Conservation (phyloP, 371 early-diverging fungal species). For the Mortierella sp. region DNA sequence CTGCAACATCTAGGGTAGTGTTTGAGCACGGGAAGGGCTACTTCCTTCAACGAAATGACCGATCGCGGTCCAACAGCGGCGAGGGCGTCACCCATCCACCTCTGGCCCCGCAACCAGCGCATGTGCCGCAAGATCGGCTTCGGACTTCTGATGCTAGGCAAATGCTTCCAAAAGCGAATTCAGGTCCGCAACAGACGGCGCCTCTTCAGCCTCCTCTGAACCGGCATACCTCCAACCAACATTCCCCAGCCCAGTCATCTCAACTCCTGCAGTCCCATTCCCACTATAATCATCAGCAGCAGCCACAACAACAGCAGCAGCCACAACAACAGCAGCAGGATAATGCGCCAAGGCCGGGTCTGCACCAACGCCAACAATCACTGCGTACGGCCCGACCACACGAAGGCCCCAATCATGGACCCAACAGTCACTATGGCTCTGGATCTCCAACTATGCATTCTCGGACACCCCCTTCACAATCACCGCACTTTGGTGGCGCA, state of each 20-base stretch:
- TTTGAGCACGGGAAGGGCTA: constrained; percentile 51
- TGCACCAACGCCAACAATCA: constrained; percentile 17
- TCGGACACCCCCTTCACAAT: constrained; percentile 5
- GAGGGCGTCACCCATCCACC: constrained; percentile 6
- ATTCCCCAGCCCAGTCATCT: constrained; percentile 7
- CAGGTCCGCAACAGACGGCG: constrained; percentile 9
- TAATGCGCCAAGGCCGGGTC: not conserved
- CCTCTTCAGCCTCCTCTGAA: not conserved
- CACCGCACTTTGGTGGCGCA: not conserved
- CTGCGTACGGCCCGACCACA: constrained; percentile 6
- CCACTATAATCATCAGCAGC: not conserved
- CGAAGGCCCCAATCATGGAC: constrained; percentile 3
- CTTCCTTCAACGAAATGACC: constrained; percentile 40
- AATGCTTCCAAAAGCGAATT: not conserved
- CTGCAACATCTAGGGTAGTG: constrained; percentile 38
- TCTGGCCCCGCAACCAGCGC: not conserved
- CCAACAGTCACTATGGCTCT: not conserved
- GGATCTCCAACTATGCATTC: constrained; percentile 5
- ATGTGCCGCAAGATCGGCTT: not conserved
- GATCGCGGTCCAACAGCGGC: constrained; percentile 46
- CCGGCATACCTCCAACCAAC: not conserved
- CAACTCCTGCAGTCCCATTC: constrained; percentile 1
- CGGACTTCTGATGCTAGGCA: not conserved
- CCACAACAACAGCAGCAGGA: constrained; percentile 5
- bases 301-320: constrained; percentile 3